These are phyloP conservation scores for Fomitopsis schrenkii DNA, from an alignment of 1,284 basidiomycete species.

Conservation along the genomic window DNA sequence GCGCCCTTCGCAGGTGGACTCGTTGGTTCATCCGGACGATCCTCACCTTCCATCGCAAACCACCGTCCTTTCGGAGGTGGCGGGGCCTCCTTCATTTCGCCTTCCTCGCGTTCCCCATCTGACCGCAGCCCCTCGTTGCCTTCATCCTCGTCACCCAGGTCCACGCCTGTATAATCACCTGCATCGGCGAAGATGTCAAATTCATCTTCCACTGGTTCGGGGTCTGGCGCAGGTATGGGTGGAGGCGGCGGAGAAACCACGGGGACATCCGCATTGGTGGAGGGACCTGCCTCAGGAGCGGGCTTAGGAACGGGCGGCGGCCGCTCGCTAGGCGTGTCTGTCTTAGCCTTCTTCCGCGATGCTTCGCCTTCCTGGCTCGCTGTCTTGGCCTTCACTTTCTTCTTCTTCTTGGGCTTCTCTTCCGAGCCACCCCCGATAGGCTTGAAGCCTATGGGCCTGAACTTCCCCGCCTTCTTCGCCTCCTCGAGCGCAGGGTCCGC, in stretches of 20 bases:
- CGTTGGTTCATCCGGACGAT: slow-evolving; percentile 5
- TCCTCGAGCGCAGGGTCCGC: slow-evolving; percentile 37
- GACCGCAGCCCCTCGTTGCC: slow-evolving; percentile 27
- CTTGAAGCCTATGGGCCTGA: slow-evolving; percentile 77
- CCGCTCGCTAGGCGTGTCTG: neutral
- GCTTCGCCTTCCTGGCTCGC: slow-evolving; percentile 20
- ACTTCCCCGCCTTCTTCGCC: slow-evolving; percentile 63
- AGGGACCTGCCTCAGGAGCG: slow-evolving; percentile 10
- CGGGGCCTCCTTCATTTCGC: slow-evolving; percentile 6
- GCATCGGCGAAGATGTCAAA: slow-evolving; percentile 84
- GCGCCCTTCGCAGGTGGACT: neutral
- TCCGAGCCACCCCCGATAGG: slow-evolving; percentile 39
- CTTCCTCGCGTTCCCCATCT: slow-evolving; percentile 10
- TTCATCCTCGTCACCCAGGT: slow-evolving; percentile 54
- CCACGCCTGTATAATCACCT: slow-evolving; percentile 77
- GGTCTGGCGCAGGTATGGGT: slow-evolving; percentile 22
- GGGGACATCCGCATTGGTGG: slow-evolving; percentile 12
- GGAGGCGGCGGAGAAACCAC: slow-evolving; percentile 9
- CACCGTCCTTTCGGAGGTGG: slow-evolving; percentile 12
- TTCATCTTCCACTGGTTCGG: slow-evolving; percentile 43
- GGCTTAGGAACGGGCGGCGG: neutral
- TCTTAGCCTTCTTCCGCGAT: slow-evolving; percentile 28
- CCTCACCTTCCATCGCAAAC: slow-evolving; percentile 19
- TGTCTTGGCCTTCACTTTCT: slow-evolving; percentile 29
- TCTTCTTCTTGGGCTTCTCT: slow-evolving; percentile 29